Evolutionary conservation across 768 basidiomycete species (phyloP), one percentile per base, ranked within the genome.

Genomic region (Mrakia frigida): DNA sequence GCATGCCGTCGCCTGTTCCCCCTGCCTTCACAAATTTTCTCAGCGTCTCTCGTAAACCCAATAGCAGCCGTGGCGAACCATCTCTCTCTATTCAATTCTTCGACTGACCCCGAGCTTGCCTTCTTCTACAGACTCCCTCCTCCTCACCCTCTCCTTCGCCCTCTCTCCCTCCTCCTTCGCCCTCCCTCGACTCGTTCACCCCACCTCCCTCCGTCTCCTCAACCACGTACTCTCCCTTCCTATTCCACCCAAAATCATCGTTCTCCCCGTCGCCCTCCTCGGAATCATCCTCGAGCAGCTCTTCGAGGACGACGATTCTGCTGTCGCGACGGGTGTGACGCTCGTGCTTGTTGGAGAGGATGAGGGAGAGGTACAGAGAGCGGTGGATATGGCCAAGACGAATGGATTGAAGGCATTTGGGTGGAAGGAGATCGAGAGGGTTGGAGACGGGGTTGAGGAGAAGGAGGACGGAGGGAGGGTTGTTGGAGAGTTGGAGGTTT

Each of bases 131-230:
- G 92, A 91, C 84, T 94, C 91, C 82, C 80, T 93, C 80, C 87
- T 94, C 65, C 86, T 88, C 39, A 92, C 94, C 84, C 86, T 94
- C 37, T 92, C 92, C 1, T 86, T 94, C 60, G 89, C 90, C 1
- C 87, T 88, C 9, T 87, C 89, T 78, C 89, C 89, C 14, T 88
- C 92, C 74, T 84, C 87, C 2, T 87, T 91, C 59, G 84, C 79
- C 6, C 75, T 81, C 1, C 82, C 82, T 90, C 31, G 80, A 9
- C 78, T 83, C 9, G 68, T 83, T 25, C 80, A 82, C 6, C 74
- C 79, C 9, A 75, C 81, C 28, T 56, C 81, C 3, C 60, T 80
- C 0, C 78, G 77, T 6, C 65, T 80, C 0, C 78, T 78, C 60
- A 60, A 43, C 10, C 81, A 81, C 0, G 69, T 82, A 14, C 78